These are phyloP conservation scores for Zygosaccharomyces bailii DNA, from an alignment of 805 yeast species.

Conservation along the genomic window DNA sequence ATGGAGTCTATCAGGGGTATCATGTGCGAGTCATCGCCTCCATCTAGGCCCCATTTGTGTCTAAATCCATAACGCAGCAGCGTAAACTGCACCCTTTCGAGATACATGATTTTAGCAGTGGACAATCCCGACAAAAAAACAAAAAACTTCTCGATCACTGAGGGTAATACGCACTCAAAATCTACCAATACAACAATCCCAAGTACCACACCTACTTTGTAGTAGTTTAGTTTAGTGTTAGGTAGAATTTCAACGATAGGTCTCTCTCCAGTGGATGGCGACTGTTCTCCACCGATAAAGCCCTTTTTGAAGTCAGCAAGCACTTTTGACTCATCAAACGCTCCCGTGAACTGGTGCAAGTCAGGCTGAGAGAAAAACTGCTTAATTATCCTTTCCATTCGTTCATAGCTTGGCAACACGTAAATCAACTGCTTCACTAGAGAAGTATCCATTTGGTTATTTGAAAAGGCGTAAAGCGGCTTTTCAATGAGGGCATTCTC, in stretches of 20 bases:
- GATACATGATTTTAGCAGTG: constrained; percentile 27
- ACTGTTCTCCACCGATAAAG: constrained; percentile 13
- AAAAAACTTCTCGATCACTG: constrained; percentile 20
- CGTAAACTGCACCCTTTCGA: constrained; percentile 32
- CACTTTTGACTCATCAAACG: constrained; percentile 24
- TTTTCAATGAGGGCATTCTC: constrained; percentile 21
- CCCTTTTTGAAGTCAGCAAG: constrained; percentile 22
- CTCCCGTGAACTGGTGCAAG: constrained; percentile 13
- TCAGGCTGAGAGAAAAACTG: constrained; percentile 19
- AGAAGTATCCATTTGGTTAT: not conserved
- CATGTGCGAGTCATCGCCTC: constrained; percentile 28
- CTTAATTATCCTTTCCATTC: constrained; percentile 13
- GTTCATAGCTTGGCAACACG: constrained; percentile 25
- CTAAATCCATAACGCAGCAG: constrained; percentile 19
- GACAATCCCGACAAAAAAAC: constrained; percentile 28
- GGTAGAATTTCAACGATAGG: constrained; percentile 11
- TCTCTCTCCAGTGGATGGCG: constrained; percentile 5
- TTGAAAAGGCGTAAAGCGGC: constrained; percentile 15
- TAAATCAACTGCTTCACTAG: constrained; percentile 12
- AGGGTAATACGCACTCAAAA: constrained; percentile 20
- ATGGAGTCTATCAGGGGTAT: constrained; percentile 16
- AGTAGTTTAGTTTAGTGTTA: constrained; percentile 26
- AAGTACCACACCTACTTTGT: constrained; percentile 29
- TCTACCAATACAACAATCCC: constrained; percentile 21
- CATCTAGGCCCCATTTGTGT: constrained; percentile 16